phyloP scores from a whole-genome alignment of 2,329 filamentous ascomycete genomes.

The Meredithiella fracta region DNA sequence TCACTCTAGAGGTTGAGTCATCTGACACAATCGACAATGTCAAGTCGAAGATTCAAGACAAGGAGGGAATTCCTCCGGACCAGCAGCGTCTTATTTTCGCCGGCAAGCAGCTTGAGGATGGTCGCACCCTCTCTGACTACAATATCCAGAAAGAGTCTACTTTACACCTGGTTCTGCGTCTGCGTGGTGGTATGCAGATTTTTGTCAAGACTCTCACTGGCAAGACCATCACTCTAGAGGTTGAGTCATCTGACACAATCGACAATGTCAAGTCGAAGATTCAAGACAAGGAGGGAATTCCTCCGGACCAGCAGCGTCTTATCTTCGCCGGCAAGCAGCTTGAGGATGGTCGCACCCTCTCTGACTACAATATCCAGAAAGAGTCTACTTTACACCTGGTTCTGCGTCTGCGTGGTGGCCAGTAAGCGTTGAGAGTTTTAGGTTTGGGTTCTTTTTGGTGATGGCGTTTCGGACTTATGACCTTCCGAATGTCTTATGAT shows the following conservation, averaged over 20 bases:
- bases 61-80: slow-evolving; percentile 91
- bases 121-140: slow-evolving; percentile 70
- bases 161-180: slow-evolving; percentile 70
- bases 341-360: slow-evolving; percentile 78
- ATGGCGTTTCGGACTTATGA: slow-evolving; percentile 3
- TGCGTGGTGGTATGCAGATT: slow-evolving; percentile 80
- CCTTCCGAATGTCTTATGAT: slow-evolving; percentile 11
- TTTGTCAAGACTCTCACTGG: slow-evolving; percentile 79
- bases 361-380: slow-evolving; percentile 95
- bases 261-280: slow-evolving; percentile 94
- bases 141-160: slow-evolving; percentile 92
- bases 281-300: slow-evolving; percentile 83
- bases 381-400: slow-evolving; percentile 70
- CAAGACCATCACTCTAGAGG: slow-evolving; percentile 87
- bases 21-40: slow-evolving; percentile 92
- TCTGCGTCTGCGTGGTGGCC: slow-evolving; percentile 60
- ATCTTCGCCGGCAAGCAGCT: slow-evolving; percentile 92
- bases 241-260: slow-evolving; percentile 78
- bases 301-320: slow-evolving; percentile 82
- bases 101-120: slow-evolving; percentile 91
- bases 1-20: slow-evolving; percentile 78
- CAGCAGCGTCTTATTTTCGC: slow-evolving; percentile 94
- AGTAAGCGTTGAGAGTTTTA: slow-evolving; percentile 8
- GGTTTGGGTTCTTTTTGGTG: slow-evolving; percentile 1
- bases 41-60: slow-evolving; percentile 94